Conservation (phyloP, 495 filamentous ascomycete species). For the Podospora bellae-mahoneyi region DNA sequence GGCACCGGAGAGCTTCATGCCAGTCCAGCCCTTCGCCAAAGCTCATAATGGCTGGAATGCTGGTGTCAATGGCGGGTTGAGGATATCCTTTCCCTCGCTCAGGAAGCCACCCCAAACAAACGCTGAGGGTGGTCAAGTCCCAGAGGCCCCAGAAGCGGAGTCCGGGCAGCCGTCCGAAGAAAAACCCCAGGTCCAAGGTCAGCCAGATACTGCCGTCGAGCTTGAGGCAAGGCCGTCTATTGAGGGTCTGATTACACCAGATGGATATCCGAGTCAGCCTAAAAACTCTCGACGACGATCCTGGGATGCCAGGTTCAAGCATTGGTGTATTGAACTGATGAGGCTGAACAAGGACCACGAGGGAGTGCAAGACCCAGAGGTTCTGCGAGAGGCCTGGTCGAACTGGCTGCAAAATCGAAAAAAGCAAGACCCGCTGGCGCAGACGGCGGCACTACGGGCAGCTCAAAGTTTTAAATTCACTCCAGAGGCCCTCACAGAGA, state of each 20-base stretch:
- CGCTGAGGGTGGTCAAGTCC: neutral
- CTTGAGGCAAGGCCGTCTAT: neutral
- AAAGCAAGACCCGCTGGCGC: neutral
- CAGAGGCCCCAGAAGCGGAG: neutral
- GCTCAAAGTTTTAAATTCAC: conserved; percentile 4
- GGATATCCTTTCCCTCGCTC: conserved; percentile 28
- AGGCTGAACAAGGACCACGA: conserved; percentile 20
- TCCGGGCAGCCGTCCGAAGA: neutral
- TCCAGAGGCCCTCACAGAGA: conserved; percentile 4
- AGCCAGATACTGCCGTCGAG: too few relatives aligned
- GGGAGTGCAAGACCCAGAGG: conserved; percentile 12
- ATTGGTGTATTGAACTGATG: conserved; percentile 23
- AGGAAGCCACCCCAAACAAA: conserved; percentile 9
- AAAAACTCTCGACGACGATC: neutral
- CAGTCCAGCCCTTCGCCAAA: neutral
- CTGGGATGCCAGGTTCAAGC: conserved; percentile 20
- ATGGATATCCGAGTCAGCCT: conserved; percentile 6
- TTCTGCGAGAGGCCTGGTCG: conserved; percentile 24
- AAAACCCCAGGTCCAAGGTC: neutral
- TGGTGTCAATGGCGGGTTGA: conserved; percentile 33
- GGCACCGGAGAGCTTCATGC: conserved; percentile 3
- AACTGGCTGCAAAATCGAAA: conserved; percentile 21
- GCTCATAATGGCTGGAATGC: conserved; percentile 38
- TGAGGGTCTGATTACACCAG: conserved; percentile 6
- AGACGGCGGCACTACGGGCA: neutral